These are phyloP conservation scores for Mycena rebaudengoi DNA, from an alignment of 768 basidiomycete genomes.

Conservation along the genomic window DNA sequence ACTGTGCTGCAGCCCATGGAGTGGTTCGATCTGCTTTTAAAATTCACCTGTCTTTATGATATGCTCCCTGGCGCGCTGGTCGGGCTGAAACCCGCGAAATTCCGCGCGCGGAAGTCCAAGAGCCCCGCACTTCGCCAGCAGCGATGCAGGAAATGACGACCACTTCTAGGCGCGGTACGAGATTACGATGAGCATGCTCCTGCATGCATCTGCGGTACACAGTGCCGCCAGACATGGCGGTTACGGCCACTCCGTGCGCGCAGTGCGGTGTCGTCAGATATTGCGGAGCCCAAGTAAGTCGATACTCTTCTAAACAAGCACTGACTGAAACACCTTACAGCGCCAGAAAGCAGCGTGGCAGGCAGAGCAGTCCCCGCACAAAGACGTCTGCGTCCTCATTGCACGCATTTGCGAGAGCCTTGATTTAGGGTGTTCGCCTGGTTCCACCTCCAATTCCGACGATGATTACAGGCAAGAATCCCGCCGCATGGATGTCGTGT, in stretches of 20 bases:
- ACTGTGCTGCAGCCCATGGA: too few relatives aligned
- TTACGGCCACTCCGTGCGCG: not conserved
- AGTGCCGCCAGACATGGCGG: not conserved
- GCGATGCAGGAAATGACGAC: too few relatives aligned
- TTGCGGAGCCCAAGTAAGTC: not conserved
- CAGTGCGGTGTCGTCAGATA: constrained; percentile 1
- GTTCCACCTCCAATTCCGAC: not conserved
- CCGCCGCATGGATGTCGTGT: too few relatives aligned
- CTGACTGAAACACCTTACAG: not conserved
- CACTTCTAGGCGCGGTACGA: constrained; percentile 6
- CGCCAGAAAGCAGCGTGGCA: not conserved
- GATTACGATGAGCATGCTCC: not conserved
- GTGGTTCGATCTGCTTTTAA: too few relatives aligned
- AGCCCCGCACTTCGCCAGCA: too few relatives aligned
- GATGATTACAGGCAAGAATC: not conserved
- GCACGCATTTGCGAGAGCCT: not conserved
- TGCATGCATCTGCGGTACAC: not conserved
- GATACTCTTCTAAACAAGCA: not conserved
- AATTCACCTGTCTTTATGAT: too few relatives aligned
- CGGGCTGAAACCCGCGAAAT: too few relatives aligned
- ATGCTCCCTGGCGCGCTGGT: too few relatives aligned
- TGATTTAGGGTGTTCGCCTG: not conserved
- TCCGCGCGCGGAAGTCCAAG: too few relatives aligned
- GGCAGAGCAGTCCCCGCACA: not conserved
- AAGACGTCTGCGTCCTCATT: not conserved